Evolutionary conservation across 108 stramenopile species (phyloP), one percentile per base, ranked within the genome.

Genomic region (Cyclotella kingstonii): DNA sequence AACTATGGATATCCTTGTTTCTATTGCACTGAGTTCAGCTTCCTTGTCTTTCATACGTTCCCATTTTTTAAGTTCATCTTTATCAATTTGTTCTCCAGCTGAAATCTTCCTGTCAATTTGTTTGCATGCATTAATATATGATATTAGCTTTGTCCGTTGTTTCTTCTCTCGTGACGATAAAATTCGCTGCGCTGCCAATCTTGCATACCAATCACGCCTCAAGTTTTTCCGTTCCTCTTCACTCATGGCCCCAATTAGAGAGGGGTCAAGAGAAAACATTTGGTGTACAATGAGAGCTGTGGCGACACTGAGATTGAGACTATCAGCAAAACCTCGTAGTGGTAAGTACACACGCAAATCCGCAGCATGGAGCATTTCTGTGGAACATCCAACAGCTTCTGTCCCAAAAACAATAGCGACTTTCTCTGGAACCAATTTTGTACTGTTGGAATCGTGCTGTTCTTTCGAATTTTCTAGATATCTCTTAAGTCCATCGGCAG

Each of bases 341-440:
- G 95, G 95, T 44, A 96, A 77, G 56, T 93, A 94, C 5, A 96
- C 92, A n/a, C 92, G 78, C 57, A 69, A 36, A 60, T 94, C 92
- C 14, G 89, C 85, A 3, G 62, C 66, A 39, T 81, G 58, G 42
- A 92, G 69, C 76, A 96, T 81, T 42, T 87, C 83, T n/a, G 76
- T 67, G 22, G 84, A 73, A 44, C 86, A 84, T n/a, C 95, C 95
- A 26, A 86, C 87, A 11, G 87, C 82, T 76, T 96, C 95, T 2
- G 90, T 93, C 34, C 95, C 95, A 70, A 96, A 84, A 3, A 92
- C 90, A 60, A 96, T 80, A 28, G 95, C 95, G 18, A 96, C 52
- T 54, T 86, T 87, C n/a, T 78, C 63, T 6, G 95, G 95, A n/a
- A 94, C 60, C 17, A 71, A 14, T 34, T 77, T 68, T 29, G 49